Base-by-base conservation (phyloP, 2,329 filamentous ascomycete species). In the Aspergillus caelatus region DNA sequence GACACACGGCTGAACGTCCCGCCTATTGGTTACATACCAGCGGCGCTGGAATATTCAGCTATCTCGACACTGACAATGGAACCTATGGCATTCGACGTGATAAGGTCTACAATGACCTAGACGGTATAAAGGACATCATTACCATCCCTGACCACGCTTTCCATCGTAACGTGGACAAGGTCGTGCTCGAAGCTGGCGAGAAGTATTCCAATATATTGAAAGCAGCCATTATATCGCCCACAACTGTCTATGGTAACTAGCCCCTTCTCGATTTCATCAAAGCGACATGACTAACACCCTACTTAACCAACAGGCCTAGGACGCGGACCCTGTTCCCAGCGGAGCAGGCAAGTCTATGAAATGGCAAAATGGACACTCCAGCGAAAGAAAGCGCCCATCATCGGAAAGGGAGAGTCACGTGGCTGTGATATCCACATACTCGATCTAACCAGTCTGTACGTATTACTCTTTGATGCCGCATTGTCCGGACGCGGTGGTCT, bases 81-180 rank as follows among this genome's bases (percentile, higher is more conserved):
- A 58, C 50, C 10, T 67, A 63, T 26, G 63, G 63, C 4, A 50
- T 46, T 41, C 39, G 39, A 4, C 21, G 58, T 1, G 58, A 63
- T 0, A 62, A 56, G 9, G 30, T 63, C 12, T 67, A 34, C 39
- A 46, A 67, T 43, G 61, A 67, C 39, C 21, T 45, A n/a, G 30
- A 60, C 3, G 61, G 52, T 1, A 48, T 67, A 0, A 14, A 65
- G 2, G 46, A 62, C 32, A 62, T 67, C 26, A 5, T 66, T 55
- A 58, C 64, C 36, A 21, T 70, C 32, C 45, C 68, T 21, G 46
- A 67, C 46, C 57, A 65, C 65, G 58, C 58, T 52, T 61, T 67
- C 28, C 64, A 67, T 34, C 61, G 63, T 12, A 11, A 48, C 3
- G 63, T 67, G 12, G 66, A 67, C 32, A 62, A 67, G 21, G 26